Conservation (phyloP, 2,329 filamentous ascomycete species). For the Aspergillus arachidicola region DNA sequence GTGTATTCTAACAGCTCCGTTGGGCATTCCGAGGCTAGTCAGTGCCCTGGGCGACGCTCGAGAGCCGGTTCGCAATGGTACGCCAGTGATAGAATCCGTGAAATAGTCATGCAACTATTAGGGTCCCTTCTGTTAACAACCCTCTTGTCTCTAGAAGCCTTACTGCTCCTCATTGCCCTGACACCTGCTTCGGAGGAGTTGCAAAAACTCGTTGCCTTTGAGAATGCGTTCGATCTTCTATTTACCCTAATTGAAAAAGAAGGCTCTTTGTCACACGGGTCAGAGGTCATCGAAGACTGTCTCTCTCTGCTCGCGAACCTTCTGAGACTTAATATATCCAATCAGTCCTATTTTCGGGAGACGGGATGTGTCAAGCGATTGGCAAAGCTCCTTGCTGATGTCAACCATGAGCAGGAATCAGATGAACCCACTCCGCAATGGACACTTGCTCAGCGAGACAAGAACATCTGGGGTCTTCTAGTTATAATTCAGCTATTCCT, state of each 20-base stretch:
- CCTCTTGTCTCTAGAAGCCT: slow-evolving; percentile 59
- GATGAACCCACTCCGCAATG: slow-evolving; percentile 69
- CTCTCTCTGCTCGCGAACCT: slow-evolving; percentile 89
- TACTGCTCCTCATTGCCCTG: slow-evolving; percentile 83
- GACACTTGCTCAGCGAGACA: slow-evolving; percentile 76
- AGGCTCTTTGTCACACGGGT: slow-evolving; percentile 79
- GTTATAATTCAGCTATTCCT: slow-evolving; percentile 87
- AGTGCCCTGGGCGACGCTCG: slow-evolving; percentile 79
- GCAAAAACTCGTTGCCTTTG: slow-evolving; percentile 93
- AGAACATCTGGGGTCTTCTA: slow-evolving; percentile 88
- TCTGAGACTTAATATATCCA: slow-evolving; percentile 81
- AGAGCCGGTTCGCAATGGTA: slow-evolving; percentile 81
- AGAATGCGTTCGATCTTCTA: slow-evolving; percentile 86
- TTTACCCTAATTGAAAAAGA: slow-evolving; percentile 82
- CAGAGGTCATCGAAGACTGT: slow-evolving; percentile 88
- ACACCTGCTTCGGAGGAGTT: slow-evolving; percentile 85
- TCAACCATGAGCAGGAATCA: slow-evolving; percentile 57
- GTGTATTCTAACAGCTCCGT: slow-evolving; percentile 84
- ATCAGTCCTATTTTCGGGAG: slow-evolving; percentile 92
- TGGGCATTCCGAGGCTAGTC: slow-evolving; percentile 86
- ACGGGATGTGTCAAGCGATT: slow-evolving; percentile 78
- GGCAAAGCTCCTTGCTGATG: slow-evolving; percentile 66
- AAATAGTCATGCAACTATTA: neutral
- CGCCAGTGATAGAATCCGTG: slow-evolving; percentile 8
- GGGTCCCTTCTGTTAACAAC: slow-evolving; percentile 15